phyloP scores from a whole-genome alignment of 2,329 filamentous ascomycete genomes.

The Pseudocercospora eumusae region DNA sequence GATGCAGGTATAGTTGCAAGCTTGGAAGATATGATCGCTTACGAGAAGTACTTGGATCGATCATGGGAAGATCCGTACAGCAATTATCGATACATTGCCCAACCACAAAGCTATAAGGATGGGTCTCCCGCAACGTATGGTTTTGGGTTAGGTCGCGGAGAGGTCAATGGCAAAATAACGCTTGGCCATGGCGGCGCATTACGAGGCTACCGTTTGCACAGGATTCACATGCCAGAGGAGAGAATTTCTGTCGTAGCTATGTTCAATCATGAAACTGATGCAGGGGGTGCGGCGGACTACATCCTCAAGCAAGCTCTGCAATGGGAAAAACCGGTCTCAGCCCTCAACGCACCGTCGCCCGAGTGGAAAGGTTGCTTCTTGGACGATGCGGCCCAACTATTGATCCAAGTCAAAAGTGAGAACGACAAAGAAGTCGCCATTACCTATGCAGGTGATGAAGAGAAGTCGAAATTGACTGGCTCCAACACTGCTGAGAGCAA shows the following conservation, averaged over 20 bases:
- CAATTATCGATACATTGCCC: slow-evolving; percentile 40
- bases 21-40: slow-evolving; percentile 51
- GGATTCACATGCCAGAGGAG: slow-evolving; percentile 41
- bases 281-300: slow-evolving; percentile 34
- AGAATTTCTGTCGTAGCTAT: slow-evolving; percentile 45
- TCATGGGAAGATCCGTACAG: slow-evolving; percentile 38
- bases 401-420: slow-evolving; percentile 32
- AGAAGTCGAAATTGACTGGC: slow-evolving; percentile 13
- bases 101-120: slow-evolving; percentile 39
- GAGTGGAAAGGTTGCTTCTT: slow-evolving; percentile 44
- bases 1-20: slow-evolving; percentile 50
- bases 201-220: slow-evolving; percentile 45
- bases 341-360: not conserved
- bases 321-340: slow-evolving; percentile 27
- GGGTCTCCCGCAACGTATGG: slow-evolving; percentile 43
- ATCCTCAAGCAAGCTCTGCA: slow-evolving; percentile 40
- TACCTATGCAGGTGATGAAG: slow-evolving; percentile 14
- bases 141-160: slow-evolving; percentile 40
- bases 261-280: slow-evolving; percentile 45
- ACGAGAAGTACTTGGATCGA: slow-evolving; percentile 46
- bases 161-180: slow-evolving; percentile 30
- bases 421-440: slow-evolving; percentile 29
- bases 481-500: slow-evolving; percentile 28
- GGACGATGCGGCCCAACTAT: slow-evolving; percentile 43
- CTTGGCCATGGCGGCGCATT: slow-evolving; percentile 48